phyloP scores from a whole-genome alignment of 2,329 filamentous ascomycete species.

The Ceratocystis albifundus region DNA sequence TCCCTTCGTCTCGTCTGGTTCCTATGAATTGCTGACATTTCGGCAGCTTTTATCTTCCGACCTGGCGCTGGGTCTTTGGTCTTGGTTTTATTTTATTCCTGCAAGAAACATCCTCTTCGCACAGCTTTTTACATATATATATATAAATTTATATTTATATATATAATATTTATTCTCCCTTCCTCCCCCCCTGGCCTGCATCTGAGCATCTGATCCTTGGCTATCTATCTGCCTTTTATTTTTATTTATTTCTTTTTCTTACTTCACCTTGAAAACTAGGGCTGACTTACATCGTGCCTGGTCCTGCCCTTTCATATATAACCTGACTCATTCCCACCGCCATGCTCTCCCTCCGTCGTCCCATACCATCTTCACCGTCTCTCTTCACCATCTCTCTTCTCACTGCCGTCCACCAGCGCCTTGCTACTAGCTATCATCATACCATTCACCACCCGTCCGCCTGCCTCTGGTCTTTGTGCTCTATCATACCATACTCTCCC shows the following conservation, averaged over 20 bases:
- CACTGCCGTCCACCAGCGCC: neutral
- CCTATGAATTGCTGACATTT: neutral
- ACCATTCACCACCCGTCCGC: neutral
- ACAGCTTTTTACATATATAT: neutral
- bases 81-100: neutral
- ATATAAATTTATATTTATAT: neutral
- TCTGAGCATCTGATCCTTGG: neutral
- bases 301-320: conserved; percentile 4
- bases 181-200: neutral
- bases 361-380: too few relatives aligned
- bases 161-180: too few relatives aligned
- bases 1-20: conserved; percentile 9
- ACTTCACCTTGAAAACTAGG: neutral
- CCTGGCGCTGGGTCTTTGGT: neutral
- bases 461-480: too few relatives aligned
- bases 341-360: neutral
- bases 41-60: neutral
- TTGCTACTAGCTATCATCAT: neutral
- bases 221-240: neutral
- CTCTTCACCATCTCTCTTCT: neutral
- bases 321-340: neutral
- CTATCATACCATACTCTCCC: too few relatives aligned
- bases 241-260: neutral
- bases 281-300: neutral
- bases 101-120: neutral